Evolutionary conservation across 2,329 filamentous ascomycete species (phyloP), one percentile per base, ranked within the genome.

Genomic region (Trichoderma atroviride): DNA sequence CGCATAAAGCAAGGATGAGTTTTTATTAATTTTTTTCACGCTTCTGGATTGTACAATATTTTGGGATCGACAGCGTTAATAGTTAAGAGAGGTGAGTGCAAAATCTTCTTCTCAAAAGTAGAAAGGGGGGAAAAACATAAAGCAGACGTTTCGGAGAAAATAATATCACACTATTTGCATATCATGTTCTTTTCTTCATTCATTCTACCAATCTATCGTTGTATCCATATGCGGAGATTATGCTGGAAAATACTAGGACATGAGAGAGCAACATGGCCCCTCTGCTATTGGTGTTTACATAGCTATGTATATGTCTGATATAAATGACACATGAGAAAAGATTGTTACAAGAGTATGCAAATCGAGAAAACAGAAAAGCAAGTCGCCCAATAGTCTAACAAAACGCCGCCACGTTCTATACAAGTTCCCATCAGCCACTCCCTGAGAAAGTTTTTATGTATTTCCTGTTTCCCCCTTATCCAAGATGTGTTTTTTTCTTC

Each of bases 321-420:
- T 43, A n/a, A 9, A n/a, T n/a, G 19, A 43, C 40, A 43, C 40
- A 19, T 43, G 40, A 43, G 19, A 43, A 10, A 50, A 24, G 22
- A n/a, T 7, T 43, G 47, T n/a, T 50, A 50, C 47, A 50, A 60
- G 60, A 61, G 29, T 61, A 10, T 35, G 40, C 40, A 31, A 66
- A 50, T 40, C 29, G n/a, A 67, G 67, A 3, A 16, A 33, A 29
- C 35, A 56, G 9, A 29, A 37, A 43, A 43, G 50, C 40, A 71
- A 50, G 35, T 47, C 64, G 58, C 70, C 68, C 69, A 52, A 63
- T 31, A 64, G 29, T 70, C 53, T 67, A 72, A 43, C 70, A 43
- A 73, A 70, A 64, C 76, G 74, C 75, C 74, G 57, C 73, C 69
- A 62, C 70, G 58, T 72, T 72, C 52, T 72, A 72, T 72, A 43